Evolutionary conservation across 2,329 filamentous ascomycete genomes (phyloP), one percentile per base, ranked within the genome.

Genomic region (Tolypocladium tropicale): DNA sequence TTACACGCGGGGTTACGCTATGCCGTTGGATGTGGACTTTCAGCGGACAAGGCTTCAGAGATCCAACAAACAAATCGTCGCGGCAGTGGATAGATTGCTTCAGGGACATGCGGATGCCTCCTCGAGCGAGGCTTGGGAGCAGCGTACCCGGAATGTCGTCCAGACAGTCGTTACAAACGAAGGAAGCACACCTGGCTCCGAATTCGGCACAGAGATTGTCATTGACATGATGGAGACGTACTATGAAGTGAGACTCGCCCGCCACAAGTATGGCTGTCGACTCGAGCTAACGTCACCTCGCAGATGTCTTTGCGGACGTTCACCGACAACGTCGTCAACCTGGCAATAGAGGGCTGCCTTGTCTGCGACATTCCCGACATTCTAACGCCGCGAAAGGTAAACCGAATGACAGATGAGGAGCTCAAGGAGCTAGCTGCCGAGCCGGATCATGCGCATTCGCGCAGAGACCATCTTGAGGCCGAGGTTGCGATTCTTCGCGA

Each of bases 261-360:
- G 14, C 34, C 16, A 11, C 7, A 5, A 9, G 23, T 16, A 11
- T 3, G 25, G 16, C 12, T 4, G 7, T 30, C 6, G 23, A 6
- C 14, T 48, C n/a, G 43, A 18, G 43, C 25, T 1, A 10, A 52
- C 2, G 50, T 58, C 10, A 59, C 41, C 12, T 4, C 16, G 34
- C 18, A 76, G 73, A 72, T 74, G 62, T 72, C 74, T 1, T 65
- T 74, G 3, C 61, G 72, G 14, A 75, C 72, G 0, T 78, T 80
- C 52, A 67, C 74, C 3, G 74, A 81, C 4, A 78, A 78, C 23
- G 65, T 80, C 11, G 68, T 74, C 21, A 77, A 71, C n/a, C 66
- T 79, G 0, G 77, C 71, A 0, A 67, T 78, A 0, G 78, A 81
- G 59, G 75, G 74, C 34, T 78, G 75, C 49, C 70, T 81, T 1